Evolutionary conservation across 768 basidiomycete genomes (phyloP), one percentile per base, ranked within the genome.

Genomic region (Pisolithus albus): DNA sequence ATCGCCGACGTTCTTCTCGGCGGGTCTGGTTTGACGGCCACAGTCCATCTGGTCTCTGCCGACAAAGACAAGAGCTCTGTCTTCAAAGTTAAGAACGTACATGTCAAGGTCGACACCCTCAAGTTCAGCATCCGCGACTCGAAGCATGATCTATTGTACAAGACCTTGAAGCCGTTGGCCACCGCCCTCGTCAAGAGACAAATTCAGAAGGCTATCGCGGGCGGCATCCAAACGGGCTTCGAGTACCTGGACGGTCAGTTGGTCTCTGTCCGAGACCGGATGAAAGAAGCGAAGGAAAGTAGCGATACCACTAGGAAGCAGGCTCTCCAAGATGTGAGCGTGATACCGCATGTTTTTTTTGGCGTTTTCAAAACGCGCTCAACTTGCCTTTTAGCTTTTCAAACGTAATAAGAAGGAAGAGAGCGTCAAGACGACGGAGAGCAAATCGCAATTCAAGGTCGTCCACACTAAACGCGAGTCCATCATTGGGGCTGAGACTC

Each of bases 241-340:
- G 92, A 91, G 66, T 88, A 92, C 58, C 72, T 92, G 39, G 92
- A 97, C 60, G 87, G 86, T 15, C 91, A 94, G 71, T 80, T 98
- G 18, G 86, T 91, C 21, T 76, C 79, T n/a, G 90, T 97, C 42
- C 74, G 88, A n/a, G 84, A 90, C 53, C 74, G 81, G 36, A 82
- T 91, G 82, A 76, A 81, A 44, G 80, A 80, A 57, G 89, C 78
- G 46, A 77, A 76, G 63, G 63, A 64, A 26, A 63, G 62, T 24
- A 74, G 79, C 34, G 72, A 73, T 36, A 59, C 57, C 28, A 58
- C 60, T 34, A 72, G 74, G 28, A 72, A 70, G 37, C 75, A 87
- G 48, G 81, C 75, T 5, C 61, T 92, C 51, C 81, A 81, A 62
- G 76, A 82, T 49, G 81, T 84, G 43, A 32, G 77, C 39, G 15